phyloP scores from a whole-genome alignment of 257 asterid species.

The Rubia yunnanensis region DNA sequence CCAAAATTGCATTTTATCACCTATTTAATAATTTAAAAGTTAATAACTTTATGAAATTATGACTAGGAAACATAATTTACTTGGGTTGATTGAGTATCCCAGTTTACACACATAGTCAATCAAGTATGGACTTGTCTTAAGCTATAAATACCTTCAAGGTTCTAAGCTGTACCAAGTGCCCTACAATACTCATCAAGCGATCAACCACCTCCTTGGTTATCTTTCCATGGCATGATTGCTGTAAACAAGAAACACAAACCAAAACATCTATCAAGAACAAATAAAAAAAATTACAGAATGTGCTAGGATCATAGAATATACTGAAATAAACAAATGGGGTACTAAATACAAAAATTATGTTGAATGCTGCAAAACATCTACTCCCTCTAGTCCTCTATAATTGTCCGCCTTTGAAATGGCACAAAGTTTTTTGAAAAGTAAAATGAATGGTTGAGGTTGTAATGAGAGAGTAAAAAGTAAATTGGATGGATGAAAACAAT shows the following conservation, averaged over 20 bases:
- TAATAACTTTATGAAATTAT: neutral
- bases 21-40: neutral
- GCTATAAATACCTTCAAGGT: conserved; percentile 67
- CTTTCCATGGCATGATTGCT: conserved; percentile 84
- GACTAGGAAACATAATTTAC: neutral
- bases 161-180: conserved; percentile 89
- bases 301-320: no score
- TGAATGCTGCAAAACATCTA: conserved; percentile 48
- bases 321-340: neutral
- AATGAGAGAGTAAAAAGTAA: no score
- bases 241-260: conserved; percentile 33
- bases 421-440: no score
- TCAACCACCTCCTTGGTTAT: conserved; percentile 61
- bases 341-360: neutral
- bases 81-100: neutral
- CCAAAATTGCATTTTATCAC: neutral
- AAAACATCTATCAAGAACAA: neutral
- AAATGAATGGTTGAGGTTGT: no score
- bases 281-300: neutral
- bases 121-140: neutral
- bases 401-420: no score
- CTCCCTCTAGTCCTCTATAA: no score
- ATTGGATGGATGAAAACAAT: no score
- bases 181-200: conserved; percentile 93
- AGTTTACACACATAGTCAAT: neutral